phyloP scores from a whole-genome alignment of 805 yeast genomes.

The Debaryomyces tyrocola region DNA sequence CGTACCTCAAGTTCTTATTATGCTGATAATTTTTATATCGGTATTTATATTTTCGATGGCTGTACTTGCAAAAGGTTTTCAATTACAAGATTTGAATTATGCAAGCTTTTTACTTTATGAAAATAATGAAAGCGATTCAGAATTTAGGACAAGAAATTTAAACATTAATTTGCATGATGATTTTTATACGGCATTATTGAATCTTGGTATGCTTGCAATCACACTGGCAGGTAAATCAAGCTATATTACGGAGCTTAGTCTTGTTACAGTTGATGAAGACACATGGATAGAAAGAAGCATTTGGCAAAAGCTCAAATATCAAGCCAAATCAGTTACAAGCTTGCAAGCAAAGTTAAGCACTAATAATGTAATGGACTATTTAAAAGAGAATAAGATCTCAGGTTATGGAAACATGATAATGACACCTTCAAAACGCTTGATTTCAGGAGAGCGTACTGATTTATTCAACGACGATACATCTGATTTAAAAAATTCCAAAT shows the following conservation, averaged over 20 bases:
- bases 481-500: neutral
- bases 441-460: slow-evolving; percentile 13
- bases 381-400: slow-evolving; percentile 10
- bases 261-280: slow-evolving; percentile 44
- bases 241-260: slow-evolving; percentile 58
- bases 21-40: slow-evolving; percentile 52
- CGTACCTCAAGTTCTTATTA: slow-evolving; percentile 63
- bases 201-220: slow-evolving; percentile 61
- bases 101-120: slow-evolving; percentile 29
- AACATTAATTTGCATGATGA: slow-evolving; percentile 54
- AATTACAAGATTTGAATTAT: slow-evolving; percentile 33
- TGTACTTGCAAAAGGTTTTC: slow-evolving; percentile 51
- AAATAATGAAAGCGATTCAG: slow-evolving; percentile 19
- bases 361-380: neutral
- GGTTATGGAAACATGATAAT: slow-evolving; percentile 24
- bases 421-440: slow-evolving; percentile 25
- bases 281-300: slow-evolving; percentile 55
- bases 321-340: neutral
- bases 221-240: slow-evolving; percentile 68
- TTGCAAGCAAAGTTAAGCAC: neutral
- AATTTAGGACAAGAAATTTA: slow-evolving; percentile 22
- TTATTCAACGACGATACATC: slow-evolving; percentile 3
- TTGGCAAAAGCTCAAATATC: slow-evolving; percentile 14
- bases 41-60: slow-evolving; percentile 56
- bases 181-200: slow-evolving; percentile 61